Percentiles rank a stretch among this genome's conserved stretches.
Evolutionary conservation across 345 rosid genomes (phyloP).

Genomic region (Populus davidiana): DNA sequence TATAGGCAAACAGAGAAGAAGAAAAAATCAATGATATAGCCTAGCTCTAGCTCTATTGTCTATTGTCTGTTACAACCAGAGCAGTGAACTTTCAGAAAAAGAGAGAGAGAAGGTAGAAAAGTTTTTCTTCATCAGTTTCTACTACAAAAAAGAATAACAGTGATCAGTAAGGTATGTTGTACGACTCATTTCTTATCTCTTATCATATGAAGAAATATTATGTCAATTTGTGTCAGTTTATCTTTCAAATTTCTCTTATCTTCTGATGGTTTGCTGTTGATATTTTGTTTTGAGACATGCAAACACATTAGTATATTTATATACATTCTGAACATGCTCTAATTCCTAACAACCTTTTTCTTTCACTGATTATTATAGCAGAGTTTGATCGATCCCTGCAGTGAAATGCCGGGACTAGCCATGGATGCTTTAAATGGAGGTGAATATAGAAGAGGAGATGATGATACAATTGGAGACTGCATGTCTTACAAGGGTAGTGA

Average conservation of each 20-base stretch:
- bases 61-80: not conserved
- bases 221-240: not conserved
- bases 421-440: conserved; percentile 41
- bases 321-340: not conserved
- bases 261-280: not conserved
- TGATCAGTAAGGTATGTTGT: not conserved
- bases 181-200: not conserved
- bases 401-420: conserved; percentile 20
- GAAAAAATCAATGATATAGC: not conserved
- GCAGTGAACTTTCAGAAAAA: not conserved
- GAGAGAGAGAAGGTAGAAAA: not conserved
- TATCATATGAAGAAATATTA: not conserved
- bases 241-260: not conserved
- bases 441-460: conserved; percentile 25
- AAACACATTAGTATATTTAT: not conserved
- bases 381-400: not conserved
- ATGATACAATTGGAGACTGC: conserved; percentile 23
- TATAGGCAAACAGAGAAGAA: not conserved
- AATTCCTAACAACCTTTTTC: too few species aligned
- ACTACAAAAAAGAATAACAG: too few species aligned
- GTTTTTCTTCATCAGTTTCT: not conserved
- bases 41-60: not conserved
- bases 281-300: not conserved
- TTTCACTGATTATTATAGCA: too few species aligned
- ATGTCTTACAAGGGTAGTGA: conserved; percentile 6